phyloP scores from a whole-genome alignment of 2,329 filamentous ascomycete genomes.

The Aulographum hederae region DNA sequence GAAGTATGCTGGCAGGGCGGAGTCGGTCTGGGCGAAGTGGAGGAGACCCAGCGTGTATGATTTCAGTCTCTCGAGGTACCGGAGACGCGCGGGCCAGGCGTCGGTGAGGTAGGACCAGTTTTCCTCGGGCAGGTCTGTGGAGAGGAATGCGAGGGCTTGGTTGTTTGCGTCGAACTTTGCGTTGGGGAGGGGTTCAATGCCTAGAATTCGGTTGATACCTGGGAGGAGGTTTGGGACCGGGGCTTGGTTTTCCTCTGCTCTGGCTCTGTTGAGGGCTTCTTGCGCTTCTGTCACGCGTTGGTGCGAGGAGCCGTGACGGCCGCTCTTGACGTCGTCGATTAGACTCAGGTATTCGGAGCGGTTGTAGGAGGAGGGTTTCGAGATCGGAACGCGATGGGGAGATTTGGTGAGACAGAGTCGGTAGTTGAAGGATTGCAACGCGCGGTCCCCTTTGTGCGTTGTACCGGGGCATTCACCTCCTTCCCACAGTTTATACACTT shows the following conservation, averaged over 20 bases:
- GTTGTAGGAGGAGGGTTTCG: not conserved
- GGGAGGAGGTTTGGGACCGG: too few species aligned
- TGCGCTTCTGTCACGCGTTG: too few species aligned
- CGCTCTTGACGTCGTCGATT: not conserved
- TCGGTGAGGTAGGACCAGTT: not conserved
- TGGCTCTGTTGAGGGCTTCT: too few species aligned
- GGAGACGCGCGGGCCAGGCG: not conserved
- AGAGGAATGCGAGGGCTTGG: not conserved
- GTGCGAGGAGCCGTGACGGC: not conserved
- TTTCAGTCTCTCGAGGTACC: not conserved
- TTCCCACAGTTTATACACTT: not conserved
- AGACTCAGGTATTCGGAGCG: not conserved
- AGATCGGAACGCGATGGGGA: not conserved
- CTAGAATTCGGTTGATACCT: too few species aligned
- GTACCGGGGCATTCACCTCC: not conserved
- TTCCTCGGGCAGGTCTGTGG: not conserved
- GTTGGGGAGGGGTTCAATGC: not conserved
- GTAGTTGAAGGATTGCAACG: conserved; percentile 2
- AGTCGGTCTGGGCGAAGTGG: not conserved
- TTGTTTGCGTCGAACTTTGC: not conserved
- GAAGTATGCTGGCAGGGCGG: not conserved
- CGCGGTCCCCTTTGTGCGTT: conserved; percentile 6
- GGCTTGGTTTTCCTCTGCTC: too few species aligned
- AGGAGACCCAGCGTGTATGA: not conserved
- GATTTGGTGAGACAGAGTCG: not conserved